Evolutionary conservation across 2,329 filamentous ascomycete species (phyloP), one percentile per base, ranked within the genome.

Genomic region (Zymoseptoria pseudotritici): DNA sequence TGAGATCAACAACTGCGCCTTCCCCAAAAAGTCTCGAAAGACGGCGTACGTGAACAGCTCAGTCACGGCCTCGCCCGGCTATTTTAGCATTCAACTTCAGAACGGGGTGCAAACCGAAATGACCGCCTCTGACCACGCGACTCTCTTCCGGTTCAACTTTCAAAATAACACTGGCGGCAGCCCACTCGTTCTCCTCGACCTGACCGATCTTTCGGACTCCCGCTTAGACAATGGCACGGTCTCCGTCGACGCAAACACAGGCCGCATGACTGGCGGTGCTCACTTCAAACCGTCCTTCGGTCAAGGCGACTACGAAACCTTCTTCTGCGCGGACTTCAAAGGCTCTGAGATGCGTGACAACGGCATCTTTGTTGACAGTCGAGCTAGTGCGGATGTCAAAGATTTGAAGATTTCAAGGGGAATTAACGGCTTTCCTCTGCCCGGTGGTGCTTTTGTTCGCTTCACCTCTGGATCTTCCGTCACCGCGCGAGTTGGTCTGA

Each of bases 221-320:
- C 78, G 83, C 4, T 76, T 75, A 36, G 83, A 86, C 56, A 77
- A 77, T 54, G 82, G 79, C 1, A 79, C 76, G 2, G 78, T 83
- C n/a, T 76, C 76, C 51, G 78, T 87, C 0, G 79, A 85, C 62
- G 72, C 75, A 0, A 69, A 75, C 3, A 76, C 77, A 0, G 82
- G 81, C 0, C 77, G 83, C 20, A 82, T 87, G 66, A 78, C 77
- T 3, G 85, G 83, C 3, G 80, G 81, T 58, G 83, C 81, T 10
- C 78, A 74, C 0, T 87, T 86, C 65, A 66, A 77, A 21, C 84
- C 85, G 0, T 85, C 82, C 53, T 87, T 88, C 65, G 85, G 84
- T 9, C 73, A 78, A 2, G 84, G 84, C 0, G 78, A 73, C 19
- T 87, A 87, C 67, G 68, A 72, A 3, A 74, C 82, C 7, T 83